Evolutionary conservation across 2,329 filamentous ascomycete genomes (phyloP), one percentile per base, ranked within the genome.

Genomic region (Cryphonectria carpinicola): DNA sequence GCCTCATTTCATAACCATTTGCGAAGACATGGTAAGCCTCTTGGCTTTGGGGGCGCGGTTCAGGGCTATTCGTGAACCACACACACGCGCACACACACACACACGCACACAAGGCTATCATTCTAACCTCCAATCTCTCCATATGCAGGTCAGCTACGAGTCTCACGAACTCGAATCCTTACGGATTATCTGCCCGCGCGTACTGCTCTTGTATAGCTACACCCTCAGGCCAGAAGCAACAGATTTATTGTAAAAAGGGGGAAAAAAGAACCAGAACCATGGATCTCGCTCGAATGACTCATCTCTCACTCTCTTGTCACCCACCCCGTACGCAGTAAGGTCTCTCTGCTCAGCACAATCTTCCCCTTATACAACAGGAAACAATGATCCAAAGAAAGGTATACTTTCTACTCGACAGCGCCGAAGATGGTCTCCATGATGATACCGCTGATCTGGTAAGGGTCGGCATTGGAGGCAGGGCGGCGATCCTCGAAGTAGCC

Each of bases 401-500:
- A 25, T 4, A 13, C 19, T 22, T 19, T 49, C 46, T 68, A 68
- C 66, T 68, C 66, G 41, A 68, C 76, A 75, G 76, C 79, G 74
- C 82, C 82, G 71, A 81, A 83, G 74, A 83, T 82, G 60, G 91
- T 93, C 83, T 94, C 91, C 81, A 93, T 92, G 73, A 95, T 90
- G 78, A 94, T 93, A 82, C 90, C 92, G 73, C 93, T 93, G 71
- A 89, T 85, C 83, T 94, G 92, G 84, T 97, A 96, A 72, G 93
- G 93, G 82, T 95, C 93, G 74, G 90, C 93, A 82, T 96, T 97
- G 79, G 68, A 70, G 25, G 68, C 68, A 35, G 68, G 68, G 89
- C 92, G 89, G 80, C 92, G 88, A 75, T 94, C 92, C 83, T 98
- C 94, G 76, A 98, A 97, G 89, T 98, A 98, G 74, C 95, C 95